phyloP scores from a whole-genome alignment of 306 rosid species.

The Glycine latifolia region DNA sequence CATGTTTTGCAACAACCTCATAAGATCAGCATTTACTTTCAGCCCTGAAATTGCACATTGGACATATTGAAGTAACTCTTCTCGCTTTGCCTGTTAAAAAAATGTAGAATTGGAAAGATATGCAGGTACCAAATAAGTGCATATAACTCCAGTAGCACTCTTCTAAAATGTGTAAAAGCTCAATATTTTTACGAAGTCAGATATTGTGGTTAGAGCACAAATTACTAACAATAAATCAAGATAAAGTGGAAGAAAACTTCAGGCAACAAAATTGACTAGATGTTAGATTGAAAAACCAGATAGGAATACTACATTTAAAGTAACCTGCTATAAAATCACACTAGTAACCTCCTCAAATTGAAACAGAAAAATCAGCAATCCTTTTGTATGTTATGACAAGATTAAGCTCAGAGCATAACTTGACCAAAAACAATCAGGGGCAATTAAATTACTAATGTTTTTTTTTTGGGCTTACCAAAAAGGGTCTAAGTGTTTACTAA shows the following conservation, averaged over 20 bases:
- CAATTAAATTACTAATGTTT: neutral
- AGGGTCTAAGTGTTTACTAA: neutral
- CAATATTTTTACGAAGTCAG: neutral
- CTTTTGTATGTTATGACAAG: constrained; percentile 20
- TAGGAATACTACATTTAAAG: neutral
- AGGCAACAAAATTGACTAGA: neutral
- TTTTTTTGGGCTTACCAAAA: neutral
- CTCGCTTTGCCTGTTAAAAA: too few species aligned
- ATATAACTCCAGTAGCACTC: too few species aligned
- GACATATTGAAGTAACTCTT: too few species aligned
- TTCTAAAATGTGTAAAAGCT: too few species aligned
- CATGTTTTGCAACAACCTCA: too few species aligned
- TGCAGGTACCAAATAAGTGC: too few species aligned
- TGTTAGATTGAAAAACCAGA: constrained; percentile 20
- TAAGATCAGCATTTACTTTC: too few species aligned
- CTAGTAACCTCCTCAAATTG: neutral
- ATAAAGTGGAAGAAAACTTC: constrained; percentile 23
- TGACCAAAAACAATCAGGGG: neutral
- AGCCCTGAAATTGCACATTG: too few species aligned
- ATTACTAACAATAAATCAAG: constrained; percentile 29
- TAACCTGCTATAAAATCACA: neutral
- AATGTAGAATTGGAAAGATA: too few species aligned
- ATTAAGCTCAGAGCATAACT: neutral
- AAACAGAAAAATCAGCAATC: constrained; percentile 8
- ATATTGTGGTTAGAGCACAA: constrained; percentile 12